Percentiles rank a stretch among this genome's conserved stretches.
Evolutionary conservation across 768 basidiomycete species (phyloP).

Genomic region (Amanita exitialis): DNA sequence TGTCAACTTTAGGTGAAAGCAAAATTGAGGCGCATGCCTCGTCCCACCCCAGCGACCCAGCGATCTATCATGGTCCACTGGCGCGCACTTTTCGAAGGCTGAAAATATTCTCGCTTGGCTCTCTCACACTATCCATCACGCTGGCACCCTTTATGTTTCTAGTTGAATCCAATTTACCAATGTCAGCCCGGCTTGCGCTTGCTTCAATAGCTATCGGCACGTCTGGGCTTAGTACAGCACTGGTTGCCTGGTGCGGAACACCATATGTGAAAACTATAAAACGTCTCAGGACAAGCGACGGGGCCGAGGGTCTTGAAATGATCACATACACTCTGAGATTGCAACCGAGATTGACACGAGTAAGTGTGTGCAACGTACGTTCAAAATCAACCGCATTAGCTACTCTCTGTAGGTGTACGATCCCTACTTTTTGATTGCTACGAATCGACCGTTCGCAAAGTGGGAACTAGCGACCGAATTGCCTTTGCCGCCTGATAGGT

Average conservation of each 20-base stretch:
- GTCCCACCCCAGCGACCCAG: constrained; percentile 2
- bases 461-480: constrained; percentile 65
- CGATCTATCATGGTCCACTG: constrained; percentile 63
- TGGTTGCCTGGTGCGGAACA: constrained; percentile 61
- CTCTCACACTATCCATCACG: constrained; percentile 55
- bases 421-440: constrained; percentile 57
- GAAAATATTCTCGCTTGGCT: constrained; percentile 77
- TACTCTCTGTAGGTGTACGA: constrained; percentile 46
- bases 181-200: constrained; percentile 56
- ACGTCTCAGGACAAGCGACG: constrained; percentile 32
- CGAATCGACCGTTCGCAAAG: constrained; percentile 62
- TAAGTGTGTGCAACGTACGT: constrained; percentile 13
- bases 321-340: constrained; percentile 56
- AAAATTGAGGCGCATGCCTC: constrained; percentile 7
- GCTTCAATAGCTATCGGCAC: constrained; percentile 64
- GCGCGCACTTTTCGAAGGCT: constrained; percentile 63
- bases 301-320: constrained; percentile 53
- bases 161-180: constrained; percentile 68
- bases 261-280: constrained; percentile 67
- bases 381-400: neutral
- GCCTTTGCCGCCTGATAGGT: constrained; percentile 30
- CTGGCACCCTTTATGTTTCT: constrained; percentile 77
- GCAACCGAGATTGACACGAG: constrained; percentile 52
- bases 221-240: constrained; percentile 61
- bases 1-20: neutral